phyloP scores from a whole-genome alignment of 2,329 filamentous ascomycete genomes.

The Waltergamsia citrina region DNA sequence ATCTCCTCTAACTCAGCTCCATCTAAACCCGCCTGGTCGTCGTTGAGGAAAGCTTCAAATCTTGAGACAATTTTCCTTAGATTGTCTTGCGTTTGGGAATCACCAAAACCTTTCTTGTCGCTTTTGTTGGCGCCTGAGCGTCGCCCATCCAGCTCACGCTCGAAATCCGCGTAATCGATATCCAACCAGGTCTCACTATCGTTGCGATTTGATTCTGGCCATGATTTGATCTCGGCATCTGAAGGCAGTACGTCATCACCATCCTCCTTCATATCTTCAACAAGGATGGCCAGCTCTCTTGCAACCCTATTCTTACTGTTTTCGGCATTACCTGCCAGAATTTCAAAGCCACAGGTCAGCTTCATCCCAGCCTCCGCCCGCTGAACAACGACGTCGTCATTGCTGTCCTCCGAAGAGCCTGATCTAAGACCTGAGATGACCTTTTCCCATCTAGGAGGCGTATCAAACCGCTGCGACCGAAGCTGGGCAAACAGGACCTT shows the following conservation, averaged over 20 bases:
- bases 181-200: slow-evolving; percentile 90
- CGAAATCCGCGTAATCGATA: slow-evolving; percentile 84
- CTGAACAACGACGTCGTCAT: slow-evolving; percentile 10
- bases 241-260: slow-evolving; percentile 58
- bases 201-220: slow-evolving; percentile 52
- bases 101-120: slow-evolving; percentile 43
- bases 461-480: slow-evolving; percentile 71
- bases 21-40: slow-evolving; percentile 71
- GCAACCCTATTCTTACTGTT: slow-evolving; percentile 60
- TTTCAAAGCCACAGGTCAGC: slow-evolving; percentile 81
- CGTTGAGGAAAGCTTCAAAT: slow-evolving; percentile 88
- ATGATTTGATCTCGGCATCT: slow-evolving; percentile 61
- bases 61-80: slow-evolving; percentile 84
- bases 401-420: not conserved
- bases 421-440: slow-evolving; percentile 9
- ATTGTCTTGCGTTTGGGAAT: slow-evolving; percentile 60
- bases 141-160: slow-evolving; percentile 60
- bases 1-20: slow-evolving; percentile 67
- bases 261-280: slow-evolving; percentile 67
- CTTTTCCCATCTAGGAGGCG: slow-evolving; percentile 43
- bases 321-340: slow-evolving; percentile 61
- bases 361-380: slow-evolving; percentile 77
- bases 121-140: slow-evolving; percentile 14
- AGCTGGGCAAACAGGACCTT: slow-evolving; percentile 86
- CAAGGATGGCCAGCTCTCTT: slow-evolving; percentile 64